These are phyloP conservation scores for Solanum etuberosum DNA, from an alignment of 257 asterid species.

Conservation along the genomic window DNA sequence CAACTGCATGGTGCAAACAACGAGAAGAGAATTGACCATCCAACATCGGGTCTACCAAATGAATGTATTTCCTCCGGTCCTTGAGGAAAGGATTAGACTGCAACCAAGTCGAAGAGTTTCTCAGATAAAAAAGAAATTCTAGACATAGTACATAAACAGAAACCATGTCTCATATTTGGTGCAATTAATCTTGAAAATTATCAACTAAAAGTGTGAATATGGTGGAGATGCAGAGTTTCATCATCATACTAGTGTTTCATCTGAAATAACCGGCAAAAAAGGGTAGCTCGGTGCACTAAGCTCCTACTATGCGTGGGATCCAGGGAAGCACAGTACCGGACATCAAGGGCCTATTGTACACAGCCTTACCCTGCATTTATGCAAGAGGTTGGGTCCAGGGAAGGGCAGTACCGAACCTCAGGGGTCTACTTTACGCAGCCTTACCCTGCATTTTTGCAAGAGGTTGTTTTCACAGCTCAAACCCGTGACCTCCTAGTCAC, in stretches of 20 bases:
- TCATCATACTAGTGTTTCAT: neutral
- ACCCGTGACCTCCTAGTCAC: neutral
- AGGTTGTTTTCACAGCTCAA: neutral
- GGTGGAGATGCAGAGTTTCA: neutral
- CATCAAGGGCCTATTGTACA: no score
- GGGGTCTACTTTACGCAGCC: neutral
- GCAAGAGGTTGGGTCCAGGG: neutral
- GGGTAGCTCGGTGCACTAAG: neutral
- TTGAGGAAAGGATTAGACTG: slow-evolving; percentile 64
- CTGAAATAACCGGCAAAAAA: neutral
- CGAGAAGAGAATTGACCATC: slow-evolving; percentile 49
- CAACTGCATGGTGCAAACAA: slow-evolving; percentile 63
- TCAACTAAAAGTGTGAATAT: neutral
- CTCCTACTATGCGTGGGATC: no score
- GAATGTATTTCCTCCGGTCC: slow-evolving; percentile 45
- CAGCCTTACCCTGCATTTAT: no score
- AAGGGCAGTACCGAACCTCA: fast-evolving
- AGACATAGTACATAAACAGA: neutral
- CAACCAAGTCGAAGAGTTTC: neutral
- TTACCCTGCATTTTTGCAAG: neutral
- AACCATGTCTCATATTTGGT: neutral
- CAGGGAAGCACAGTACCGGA: no score
- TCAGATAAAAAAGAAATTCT: neutral
- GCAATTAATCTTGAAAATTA: neutral
- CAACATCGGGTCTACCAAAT: slow-evolving; percentile 60